Percentiles rank a stretch among this genome's conserved stretches.
phyloP scores from a whole-genome alignment of 768 basidiomycete species.

The Chlorophyllum brunneum region DNA sequence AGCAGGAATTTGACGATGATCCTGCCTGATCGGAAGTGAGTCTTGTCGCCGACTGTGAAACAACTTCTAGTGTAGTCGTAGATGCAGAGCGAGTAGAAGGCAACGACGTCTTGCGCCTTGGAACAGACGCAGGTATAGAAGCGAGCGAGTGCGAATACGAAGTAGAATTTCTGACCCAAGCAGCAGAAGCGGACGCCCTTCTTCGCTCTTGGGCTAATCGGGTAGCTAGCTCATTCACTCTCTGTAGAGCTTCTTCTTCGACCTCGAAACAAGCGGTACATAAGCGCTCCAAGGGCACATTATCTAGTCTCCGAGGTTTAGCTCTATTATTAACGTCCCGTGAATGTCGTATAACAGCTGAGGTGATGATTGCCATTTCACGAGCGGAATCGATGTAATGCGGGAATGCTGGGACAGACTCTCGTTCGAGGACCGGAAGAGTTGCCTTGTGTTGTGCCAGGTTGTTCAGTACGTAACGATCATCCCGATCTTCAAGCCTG shows the following conservation, averaged over 20 bases:
- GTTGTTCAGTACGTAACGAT: slow-evolving; percentile 34
- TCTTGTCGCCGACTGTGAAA: neutral
- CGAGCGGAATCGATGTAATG: slow-evolving; percentile 75
- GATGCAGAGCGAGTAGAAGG: neutral
- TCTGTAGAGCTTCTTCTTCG: slow-evolving; percentile 62
- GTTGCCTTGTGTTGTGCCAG: slow-evolving; percentile 53
- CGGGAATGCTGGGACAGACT: slow-evolving; percentile 70
- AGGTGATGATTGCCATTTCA: slow-evolving; percentile 72
- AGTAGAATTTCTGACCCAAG: slow-evolving; percentile 2
- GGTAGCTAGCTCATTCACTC: slow-evolving; percentile 60
- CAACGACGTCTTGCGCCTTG: neutral
- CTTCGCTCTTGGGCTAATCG: slow-evolving; percentile 24
- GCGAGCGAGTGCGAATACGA: neutral
- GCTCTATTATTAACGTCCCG: slow-evolving; percentile 34
- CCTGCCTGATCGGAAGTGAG: neutral
- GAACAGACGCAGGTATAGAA: neutral
- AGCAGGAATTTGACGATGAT: neutral
- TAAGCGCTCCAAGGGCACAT: slow-evolving; percentile 48
- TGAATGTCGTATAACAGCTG: slow-evolving; percentile 69
- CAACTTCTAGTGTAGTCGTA: neutral
- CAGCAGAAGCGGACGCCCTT: slow-evolving; percentile 17
- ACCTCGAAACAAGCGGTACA: slow-evolving; percentile 62
- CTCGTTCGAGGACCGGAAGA: slow-evolving; percentile 58
- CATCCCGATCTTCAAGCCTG: slow-evolving; percentile 4
- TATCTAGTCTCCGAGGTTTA: slow-evolving; percentile 26